A percentile compares a stretch with the other conserved stretches of the same genome.
These are phyloP conservation scores for Tuber brumale DNA, from an alignment of 495 filamentous ascomycete genomes.

Conservation along the genomic window DNA sequence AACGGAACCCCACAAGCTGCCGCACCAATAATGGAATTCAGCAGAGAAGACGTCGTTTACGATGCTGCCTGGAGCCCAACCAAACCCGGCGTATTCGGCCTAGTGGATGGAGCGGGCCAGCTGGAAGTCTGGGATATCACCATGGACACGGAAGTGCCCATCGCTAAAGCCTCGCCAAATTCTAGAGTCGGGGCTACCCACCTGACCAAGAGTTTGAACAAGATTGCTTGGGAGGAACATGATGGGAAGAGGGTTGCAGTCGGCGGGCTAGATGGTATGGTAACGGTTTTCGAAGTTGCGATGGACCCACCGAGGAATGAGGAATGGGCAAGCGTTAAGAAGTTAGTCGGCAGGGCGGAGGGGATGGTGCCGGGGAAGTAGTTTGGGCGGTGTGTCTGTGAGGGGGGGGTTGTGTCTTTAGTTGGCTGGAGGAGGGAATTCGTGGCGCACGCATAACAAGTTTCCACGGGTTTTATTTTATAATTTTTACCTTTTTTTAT, in stretches of 20 bases:
- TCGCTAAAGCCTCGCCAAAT: constrained; percentile 64
- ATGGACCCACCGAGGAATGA: constrained; percentile 72
- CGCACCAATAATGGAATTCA: constrained; percentile 75
- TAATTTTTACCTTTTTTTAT: background rate
- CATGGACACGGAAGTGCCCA: constrained; percentile 82
- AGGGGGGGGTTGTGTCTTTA: background rate
- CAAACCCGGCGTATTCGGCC: constrained; percentile 84
- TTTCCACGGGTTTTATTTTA: background rate
- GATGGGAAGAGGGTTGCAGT: constrained; percentile 81
- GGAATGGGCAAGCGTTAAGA: constrained; percentile 88
- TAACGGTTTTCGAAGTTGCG: constrained; percentile 91
- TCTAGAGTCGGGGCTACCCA: constrained; percentile 52
- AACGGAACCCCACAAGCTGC: constrained; percentile 49
- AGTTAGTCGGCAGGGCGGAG: constrained; percentile 65
- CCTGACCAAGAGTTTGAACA: constrained; percentile 78
- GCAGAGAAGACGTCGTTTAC: constrained; percentile 91
- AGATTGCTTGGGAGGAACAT: constrained; percentile 81
- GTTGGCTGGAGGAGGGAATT: background rate
- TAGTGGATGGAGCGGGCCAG: constrained; percentile 88
- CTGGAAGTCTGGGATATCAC: constrained; percentile 95
- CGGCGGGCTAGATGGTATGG: constrained; percentile 80
- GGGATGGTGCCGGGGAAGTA: constrained; percentile 11
- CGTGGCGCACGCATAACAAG: background rate
- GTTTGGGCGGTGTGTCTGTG: background rate
- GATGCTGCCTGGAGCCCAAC: constrained; percentile 90